phyloP scores from a whole-genome alignment of 2,329 filamentous ascomycete species.

The Mycosphaerelloides madeirae region DNA sequence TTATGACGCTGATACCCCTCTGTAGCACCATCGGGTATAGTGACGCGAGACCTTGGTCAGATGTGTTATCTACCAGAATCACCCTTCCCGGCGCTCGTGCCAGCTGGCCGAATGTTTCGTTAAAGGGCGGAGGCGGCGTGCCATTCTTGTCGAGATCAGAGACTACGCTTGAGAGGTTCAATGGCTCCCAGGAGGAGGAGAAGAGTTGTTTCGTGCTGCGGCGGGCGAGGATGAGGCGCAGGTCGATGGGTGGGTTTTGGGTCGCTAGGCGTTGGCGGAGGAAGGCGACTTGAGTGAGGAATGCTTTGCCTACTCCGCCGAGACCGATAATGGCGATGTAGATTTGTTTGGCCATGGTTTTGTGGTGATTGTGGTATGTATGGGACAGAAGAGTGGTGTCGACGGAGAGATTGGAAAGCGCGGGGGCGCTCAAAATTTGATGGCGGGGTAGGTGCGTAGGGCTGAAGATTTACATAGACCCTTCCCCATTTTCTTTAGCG shows the following conservation, averaged over 20 bases:
- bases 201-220: constrained; percentile 80
- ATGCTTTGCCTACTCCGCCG: constrained; percentile 88
- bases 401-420: too few relatives aligned
- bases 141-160: constrained; percentile 58
- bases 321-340: constrained; percentile 56
- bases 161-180: constrained; percentile 59
- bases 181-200: constrained; percentile 64
- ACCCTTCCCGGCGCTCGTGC: constrained; percentile 70
- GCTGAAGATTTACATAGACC: too few relatives aligned
- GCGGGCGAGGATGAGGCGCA: constrained; percentile 78
- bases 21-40: constrained; percentile 76
- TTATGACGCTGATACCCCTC: constrained; percentile 83
- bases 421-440: too few relatives aligned
- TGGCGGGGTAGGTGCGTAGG: too few relatives aligned
- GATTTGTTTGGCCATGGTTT: constrained; percentile 21
- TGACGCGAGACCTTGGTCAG: constrained; percentile 77
- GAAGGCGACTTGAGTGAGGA: constrained; percentile 73
- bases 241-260: constrained; percentile 54
- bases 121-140: constrained; percentile 60
- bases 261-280: constrained; percentile 58
- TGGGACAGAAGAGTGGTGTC: not conserved
- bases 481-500: too few relatives aligned
- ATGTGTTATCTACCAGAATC: constrained; percentile 92
- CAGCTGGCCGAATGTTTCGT: constrained; percentile 73
- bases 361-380: constrained; percentile 1